Conservation (phyloP, 2,329 filamentous ascomycete genomes). For the Elsinoe perseae region DNA sequence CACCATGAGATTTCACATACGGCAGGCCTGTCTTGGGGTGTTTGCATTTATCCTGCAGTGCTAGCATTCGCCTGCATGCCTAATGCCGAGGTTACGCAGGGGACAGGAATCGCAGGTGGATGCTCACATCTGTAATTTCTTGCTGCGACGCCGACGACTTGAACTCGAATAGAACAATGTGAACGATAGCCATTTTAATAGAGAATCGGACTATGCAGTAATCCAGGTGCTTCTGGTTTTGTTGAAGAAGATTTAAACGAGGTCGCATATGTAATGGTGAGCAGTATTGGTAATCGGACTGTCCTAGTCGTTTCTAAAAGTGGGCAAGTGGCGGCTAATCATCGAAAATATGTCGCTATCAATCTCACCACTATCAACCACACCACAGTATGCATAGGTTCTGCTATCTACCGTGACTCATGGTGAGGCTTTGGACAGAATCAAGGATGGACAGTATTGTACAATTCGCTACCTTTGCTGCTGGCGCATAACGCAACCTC, state of each 20-base stretch:
- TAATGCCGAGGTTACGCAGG: conserved; percentile 26
- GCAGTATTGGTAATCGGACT: not conserved
- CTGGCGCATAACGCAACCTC: not conserved
- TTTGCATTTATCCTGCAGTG: conserved; percentile 51
- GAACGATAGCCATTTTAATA: conserved; percentile 54
- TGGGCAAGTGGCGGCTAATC: not conserved
- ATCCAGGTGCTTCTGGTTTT: not conserved
- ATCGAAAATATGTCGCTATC: not conserved
- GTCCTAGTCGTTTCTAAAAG: not conserved
- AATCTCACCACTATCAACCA: not conserved
- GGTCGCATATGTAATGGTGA: not conserved
- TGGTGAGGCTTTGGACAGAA: not conserved
- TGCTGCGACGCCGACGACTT: conserved; percentile 44
- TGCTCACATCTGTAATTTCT: conserved; percentile 50
- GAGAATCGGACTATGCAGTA: not conserved
- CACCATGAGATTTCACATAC: conserved; percentile 53
- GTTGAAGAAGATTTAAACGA: not conserved
- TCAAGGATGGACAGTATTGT: not conserved
- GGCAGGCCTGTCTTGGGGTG: conserved; percentile 51
- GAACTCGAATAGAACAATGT: conserved; percentile 62
- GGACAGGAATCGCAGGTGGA: not conserved
- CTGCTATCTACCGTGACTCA: not conserved
- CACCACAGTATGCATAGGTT: not conserved
- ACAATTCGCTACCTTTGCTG: not conserved
- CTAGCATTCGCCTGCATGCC: conserved; percentile 51